Evolutionary conservation across 345 rosid species (phyloP).

Genomic region (Firmiana major): DNA sequence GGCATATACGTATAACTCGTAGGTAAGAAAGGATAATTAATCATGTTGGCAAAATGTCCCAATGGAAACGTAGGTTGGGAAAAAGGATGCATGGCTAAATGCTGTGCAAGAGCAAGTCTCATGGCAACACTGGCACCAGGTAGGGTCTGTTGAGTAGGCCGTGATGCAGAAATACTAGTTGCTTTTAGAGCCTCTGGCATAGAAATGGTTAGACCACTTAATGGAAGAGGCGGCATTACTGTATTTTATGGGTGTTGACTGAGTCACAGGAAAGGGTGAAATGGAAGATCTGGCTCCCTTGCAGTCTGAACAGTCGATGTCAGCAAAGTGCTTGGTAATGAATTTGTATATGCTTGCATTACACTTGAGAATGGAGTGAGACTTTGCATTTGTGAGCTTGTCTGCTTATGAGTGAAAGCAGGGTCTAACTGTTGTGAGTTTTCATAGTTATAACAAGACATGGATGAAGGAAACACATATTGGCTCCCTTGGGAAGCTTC

Average conservation of each 20-base stretch:
- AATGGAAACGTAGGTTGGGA: constrained; percentile 81
- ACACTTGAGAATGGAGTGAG: too few relatives aligned
- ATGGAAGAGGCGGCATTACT: constrained; percentile 61
- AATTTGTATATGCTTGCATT: too few relatives aligned
- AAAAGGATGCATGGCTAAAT: constrained; percentile 86
- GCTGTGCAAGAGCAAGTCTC: constrained; percentile 80
- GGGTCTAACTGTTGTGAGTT: too few relatives aligned
- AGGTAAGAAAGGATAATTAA: constrained; percentile 79
- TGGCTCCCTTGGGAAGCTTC: constrained; percentile 60
- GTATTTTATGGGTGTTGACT: constrained; percentile 62
- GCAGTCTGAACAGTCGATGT: too few relatives aligned
- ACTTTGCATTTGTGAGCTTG: too few relatives aligned
- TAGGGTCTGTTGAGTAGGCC: constrained; percentile 55
- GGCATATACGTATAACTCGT: constrained; percentile 93
- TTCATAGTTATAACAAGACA: too few relatives aligned
- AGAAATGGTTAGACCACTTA: constrained; percentile 63
- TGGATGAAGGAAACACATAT: too few relatives aligned
- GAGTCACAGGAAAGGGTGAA: constrained; percentile 69
- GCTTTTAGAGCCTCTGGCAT: constrained; percentile 79
- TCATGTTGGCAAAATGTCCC: constrained; percentile 85
- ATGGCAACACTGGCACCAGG: constrained; percentile 62
- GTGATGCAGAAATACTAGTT: constrained; percentile 58
- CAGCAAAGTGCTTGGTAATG: too few relatives aligned
- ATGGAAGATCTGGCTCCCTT: constrained; percentile 79
- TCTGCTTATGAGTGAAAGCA: too few relatives aligned